Conservation (phyloP, 2,329 filamentous ascomycete species). For the Lachnellula willkommii region DNA sequence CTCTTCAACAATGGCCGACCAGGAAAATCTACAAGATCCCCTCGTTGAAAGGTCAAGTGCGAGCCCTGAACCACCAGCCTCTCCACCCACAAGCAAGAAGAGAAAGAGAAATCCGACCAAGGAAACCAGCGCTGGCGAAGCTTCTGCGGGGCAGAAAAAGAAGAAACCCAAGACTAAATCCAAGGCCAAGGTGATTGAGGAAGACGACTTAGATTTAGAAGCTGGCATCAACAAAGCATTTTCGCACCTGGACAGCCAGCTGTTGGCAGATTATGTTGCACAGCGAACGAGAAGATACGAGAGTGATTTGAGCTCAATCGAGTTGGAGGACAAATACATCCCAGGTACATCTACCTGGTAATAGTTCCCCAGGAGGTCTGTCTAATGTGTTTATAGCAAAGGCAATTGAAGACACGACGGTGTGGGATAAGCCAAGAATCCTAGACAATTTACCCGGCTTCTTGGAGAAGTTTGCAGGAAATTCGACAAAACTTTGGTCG, state of each 20-base stretch:
- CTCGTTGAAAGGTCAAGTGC: conserved; percentile 23
- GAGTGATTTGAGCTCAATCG: conserved; percentile 72
- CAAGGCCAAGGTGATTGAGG: conserved; percentile 49
- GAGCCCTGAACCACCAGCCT: conserved; percentile 12
- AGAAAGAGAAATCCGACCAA: conserved; percentile 23
- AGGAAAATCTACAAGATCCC: conserved; percentile 27
- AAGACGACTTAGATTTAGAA: conserved; percentile 58
- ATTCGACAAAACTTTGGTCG: conserved; percentile 52
- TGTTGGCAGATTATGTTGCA: conserved; percentile 81
- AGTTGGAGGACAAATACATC: conserved; percentile 76
- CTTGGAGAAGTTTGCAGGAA: conserved; percentile 59
- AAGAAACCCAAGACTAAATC: conserved; percentile 33
- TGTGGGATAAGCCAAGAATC: conserved; percentile 61
- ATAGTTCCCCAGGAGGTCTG: neutral
- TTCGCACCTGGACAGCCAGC: conserved; percentile 72
- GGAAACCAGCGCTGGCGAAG: neutral
- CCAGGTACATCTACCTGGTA: conserved; percentile 57
- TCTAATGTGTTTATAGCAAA: conserved; percentile 46
- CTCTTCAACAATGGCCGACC: conserved; percentile 22
- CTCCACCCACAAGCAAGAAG: conserved; percentile 22
- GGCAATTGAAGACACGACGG: conserved; percentile 73
- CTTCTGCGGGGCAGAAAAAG: conserved; percentile 9
- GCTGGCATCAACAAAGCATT: conserved; percentile 76
- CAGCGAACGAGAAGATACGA: conserved; percentile 75
- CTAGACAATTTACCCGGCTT: conserved; percentile 73